phyloP scores from a whole-genome alignment of 192 early-diverging fungal species.

The Mycoemilia scoparia region DNA sequence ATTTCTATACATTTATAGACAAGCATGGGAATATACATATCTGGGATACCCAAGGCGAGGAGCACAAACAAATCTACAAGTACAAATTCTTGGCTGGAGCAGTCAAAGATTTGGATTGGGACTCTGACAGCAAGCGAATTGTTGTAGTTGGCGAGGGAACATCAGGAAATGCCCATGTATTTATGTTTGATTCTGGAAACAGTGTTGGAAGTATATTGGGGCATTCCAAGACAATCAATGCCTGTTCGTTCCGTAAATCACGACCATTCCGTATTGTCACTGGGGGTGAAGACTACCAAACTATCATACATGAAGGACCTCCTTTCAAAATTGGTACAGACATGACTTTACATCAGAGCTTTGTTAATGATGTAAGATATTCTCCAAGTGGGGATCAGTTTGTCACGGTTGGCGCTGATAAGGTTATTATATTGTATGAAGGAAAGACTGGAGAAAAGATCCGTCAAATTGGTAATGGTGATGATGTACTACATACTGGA shows the following conservation, averaged over 20 bases:
- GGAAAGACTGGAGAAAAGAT: conserved; percentile 72
- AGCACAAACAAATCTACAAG: conserved; percentile 75
- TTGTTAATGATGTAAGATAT: conserved; percentile 79
- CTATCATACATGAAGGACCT: conserved; percentile 82
- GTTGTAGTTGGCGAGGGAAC: conserved; percentile 91
- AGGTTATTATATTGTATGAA: conserved; percentile 84
- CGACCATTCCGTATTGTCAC: conserved; percentile 89
- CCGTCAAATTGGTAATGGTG: conserved; percentile 24
- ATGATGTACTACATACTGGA: conserved; percentile 49
- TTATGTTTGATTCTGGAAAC: conserved; percentile 74
- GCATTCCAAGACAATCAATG: conserved; percentile 76
- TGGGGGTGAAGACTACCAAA: conserved; percentile 70
- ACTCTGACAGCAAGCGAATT: conserved; percentile 86
- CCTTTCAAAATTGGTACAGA: conserved; percentile 68
- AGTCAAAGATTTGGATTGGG: conserved; percentile 85
- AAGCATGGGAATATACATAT: conserved; percentile 81
- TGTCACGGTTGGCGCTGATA: conserved; percentile 70
- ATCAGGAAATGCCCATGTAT: conserved; percentile 76
- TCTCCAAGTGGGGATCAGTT: conserved; percentile 66
- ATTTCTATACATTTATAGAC: conserved; percentile 38
- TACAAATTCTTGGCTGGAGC: conserved; percentile 51
- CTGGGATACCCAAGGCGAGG: conserved; percentile 72
- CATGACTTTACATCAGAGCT: conserved; percentile 67
- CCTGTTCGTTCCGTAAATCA: conserved; percentile 67
- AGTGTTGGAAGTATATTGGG: conserved; percentile 81